Percentiles rank a stretch among this genome's conserved stretches.
Evolutionary conservation across 768 basidiomycete species (phyloP).

Genomic region (Crucibulum laeve): DNA sequence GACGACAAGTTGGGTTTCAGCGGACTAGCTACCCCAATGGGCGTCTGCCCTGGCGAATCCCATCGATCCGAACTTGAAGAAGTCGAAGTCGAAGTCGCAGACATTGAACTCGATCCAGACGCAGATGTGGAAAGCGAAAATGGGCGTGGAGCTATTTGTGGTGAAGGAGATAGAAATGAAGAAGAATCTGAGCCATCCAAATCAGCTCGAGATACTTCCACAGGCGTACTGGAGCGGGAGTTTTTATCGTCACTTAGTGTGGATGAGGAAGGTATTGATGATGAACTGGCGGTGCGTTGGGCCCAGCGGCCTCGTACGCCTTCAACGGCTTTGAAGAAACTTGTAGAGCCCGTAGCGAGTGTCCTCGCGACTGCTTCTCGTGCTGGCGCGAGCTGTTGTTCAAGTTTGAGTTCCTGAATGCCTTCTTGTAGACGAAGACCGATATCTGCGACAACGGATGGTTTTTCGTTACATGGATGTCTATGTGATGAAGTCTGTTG

Average conservation of each 20-base stretch:
- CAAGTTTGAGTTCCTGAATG: slow-evolving; percentile 88
- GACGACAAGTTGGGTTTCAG: slow-evolving; percentile 19
- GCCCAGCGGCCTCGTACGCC: slow-evolving; percentile 78
- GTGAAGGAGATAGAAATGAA: slow-evolving; percentile 5
- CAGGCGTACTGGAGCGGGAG: slow-evolving; percentile 29
- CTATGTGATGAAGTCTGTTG: slow-evolving; percentile 29
- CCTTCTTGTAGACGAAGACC: slow-evolving; percentile 90
- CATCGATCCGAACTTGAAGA: too few relatives aligned
- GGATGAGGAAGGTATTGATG: slow-evolving; percentile 15
- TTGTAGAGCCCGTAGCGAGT: slow-evolving; percentile 66
- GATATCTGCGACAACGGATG: slow-evolving; percentile 86
- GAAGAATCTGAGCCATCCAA: slow-evolving; percentile 16
- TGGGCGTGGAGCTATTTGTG: slow-evolving; percentile 18
- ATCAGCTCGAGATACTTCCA: slow-evolving; percentile 34
- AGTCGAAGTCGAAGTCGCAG: slow-evolving; percentile 3
- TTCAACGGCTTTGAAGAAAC: slow-evolving; percentile 86
- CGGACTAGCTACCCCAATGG: slow-evolving; percentile 11
- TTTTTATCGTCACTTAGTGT: slow-evolving; percentile 17
- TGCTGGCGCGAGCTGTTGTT: slow-evolving; percentile 91
- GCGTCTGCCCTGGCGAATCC: slow-evolving; percentile 1
- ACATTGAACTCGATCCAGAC: background rate
- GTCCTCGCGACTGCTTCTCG: slow-evolving; percentile 85
- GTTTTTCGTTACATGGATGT: slow-evolving; percentile 91
- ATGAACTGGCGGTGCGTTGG: slow-evolving; percentile 21
- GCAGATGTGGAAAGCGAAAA: slow-evolving; percentile 14